phyloP scores from a whole-genome alignment of 176 grass and related monocot species.

The Avena eriantha region DNA sequence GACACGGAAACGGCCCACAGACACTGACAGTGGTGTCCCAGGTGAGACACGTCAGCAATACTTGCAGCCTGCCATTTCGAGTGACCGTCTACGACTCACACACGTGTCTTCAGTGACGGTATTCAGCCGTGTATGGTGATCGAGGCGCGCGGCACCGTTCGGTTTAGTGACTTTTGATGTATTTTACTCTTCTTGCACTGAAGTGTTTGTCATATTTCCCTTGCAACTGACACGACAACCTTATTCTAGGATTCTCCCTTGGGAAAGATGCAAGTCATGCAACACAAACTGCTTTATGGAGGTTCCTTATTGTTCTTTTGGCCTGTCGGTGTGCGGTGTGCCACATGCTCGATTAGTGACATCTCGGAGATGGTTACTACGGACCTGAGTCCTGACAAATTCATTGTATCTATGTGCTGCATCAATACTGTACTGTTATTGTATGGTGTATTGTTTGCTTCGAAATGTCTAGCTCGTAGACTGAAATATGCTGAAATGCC shows the following conservation, averaged over 20 bases:
- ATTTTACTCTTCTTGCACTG: background rate
- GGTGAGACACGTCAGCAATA: too few relatives aligned
- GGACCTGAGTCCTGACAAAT: background rate
- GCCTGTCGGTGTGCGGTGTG: background rate
- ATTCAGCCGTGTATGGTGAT: too few relatives aligned
- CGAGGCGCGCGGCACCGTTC: too few relatives aligned
- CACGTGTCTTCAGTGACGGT: too few relatives aligned
- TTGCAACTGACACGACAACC: background rate
- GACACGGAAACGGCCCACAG: too few relatives aligned
- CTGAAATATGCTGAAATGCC: conserved; percentile 1
- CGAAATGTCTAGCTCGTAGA: background rate
- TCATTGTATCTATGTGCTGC: background rate
- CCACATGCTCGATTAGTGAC: background rate
- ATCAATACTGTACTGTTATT: background rate
- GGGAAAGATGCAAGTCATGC: background rate
- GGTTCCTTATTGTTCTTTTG: background rate
- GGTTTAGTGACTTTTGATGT: too few relatives aligned
- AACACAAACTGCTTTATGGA: background rate
- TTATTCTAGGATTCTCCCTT: background rate
- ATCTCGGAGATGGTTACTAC: background rate
- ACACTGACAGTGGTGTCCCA: too few relatives aligned
- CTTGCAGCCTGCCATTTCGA: too few relatives aligned
- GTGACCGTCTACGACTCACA: too few relatives aligned
- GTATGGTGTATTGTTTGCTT: background rate
- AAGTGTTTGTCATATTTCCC: background rate